phyloP scores from a whole-genome alignment of 2,329 filamentous ascomycete species.

The Nigrospora osmanthi region DNA sequence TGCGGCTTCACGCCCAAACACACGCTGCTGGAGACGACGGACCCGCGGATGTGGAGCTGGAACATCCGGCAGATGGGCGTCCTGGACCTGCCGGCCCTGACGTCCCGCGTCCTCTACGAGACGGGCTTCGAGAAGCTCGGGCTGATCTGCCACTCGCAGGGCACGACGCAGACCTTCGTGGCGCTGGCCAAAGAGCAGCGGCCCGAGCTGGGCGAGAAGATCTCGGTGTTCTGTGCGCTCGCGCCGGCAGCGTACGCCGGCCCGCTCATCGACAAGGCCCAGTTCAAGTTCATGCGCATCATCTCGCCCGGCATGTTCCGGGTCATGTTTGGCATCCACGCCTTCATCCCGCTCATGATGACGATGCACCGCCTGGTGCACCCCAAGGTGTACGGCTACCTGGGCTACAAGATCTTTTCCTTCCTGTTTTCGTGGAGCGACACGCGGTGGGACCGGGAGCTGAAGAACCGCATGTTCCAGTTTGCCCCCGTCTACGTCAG shows the following conservation, averaged over 20 bases:
- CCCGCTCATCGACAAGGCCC: conserved; percentile 74
- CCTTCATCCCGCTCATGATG: conserved; percentile 94
- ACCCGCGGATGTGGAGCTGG: conserved; percentile 95
- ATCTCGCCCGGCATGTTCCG: conserved; percentile 72
- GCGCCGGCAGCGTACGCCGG: conserved; percentile 89
- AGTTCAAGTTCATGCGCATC: conserved; percentile 84
- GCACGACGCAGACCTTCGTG: conserved; percentile 81
- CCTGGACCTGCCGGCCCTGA: conserved; percentile 75
- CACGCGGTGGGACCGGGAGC: conserved; percentile 70
- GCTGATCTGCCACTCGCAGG: conserved; percentile 82
- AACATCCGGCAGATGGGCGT: conserved; percentile 92
- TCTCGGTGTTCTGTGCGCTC: conserved; percentile 85
- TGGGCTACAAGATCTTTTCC: conserved; percentile 84
- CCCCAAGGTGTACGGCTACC: conserved; percentile 62
- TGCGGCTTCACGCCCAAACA: conserved; percentile 81
- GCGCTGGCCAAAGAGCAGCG: conserved; percentile 85
- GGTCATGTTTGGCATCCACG: conserved; percentile 81
- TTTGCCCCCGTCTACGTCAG: conserved; percentile 88
- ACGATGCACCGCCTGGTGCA: conserved; percentile 63
- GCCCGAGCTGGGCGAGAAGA: conserved; percentile 71
- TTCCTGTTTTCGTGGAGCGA: conserved; percentile 90
- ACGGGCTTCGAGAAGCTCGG: conserved; percentile 79
- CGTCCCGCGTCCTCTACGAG: conserved; percentile 70
- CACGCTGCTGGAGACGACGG: conserved; percentile 57
- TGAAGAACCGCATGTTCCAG: conserved; percentile 80